A percentile compares a stretch with the other conserved stretches of the same genome.
phyloP scores from a whole-genome alignment of 2,329 filamentous ascomycete genomes.

The Colletotrichum siamense region DNA sequence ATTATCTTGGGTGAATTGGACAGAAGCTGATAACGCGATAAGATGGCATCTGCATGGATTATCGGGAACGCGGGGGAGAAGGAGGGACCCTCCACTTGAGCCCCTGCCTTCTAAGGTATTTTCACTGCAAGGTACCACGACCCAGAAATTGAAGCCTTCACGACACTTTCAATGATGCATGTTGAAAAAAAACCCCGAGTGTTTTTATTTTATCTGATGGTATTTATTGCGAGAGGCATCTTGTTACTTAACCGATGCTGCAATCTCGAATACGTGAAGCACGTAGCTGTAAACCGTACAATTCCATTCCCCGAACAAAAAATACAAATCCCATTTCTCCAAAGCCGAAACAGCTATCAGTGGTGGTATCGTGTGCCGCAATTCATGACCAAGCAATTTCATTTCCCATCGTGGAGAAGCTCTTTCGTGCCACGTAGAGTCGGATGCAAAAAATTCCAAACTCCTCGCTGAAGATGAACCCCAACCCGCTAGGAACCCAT shows the following conservation, averaged over 20 bases:
- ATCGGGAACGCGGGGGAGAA: slow-evolving; percentile 2
- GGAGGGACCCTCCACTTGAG: background rate
- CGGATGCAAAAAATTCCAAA: slow-evolving; percentile 48
- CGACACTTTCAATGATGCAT: background rate
- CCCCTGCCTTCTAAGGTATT: background rate
- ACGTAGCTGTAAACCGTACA: background rate
- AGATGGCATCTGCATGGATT: background rate
- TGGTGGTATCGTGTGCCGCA: slow-evolving; percentile 11
- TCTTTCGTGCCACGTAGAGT: slow-evolving; percentile 56
- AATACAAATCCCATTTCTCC: background rate
- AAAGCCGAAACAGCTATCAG: background rate
- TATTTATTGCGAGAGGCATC: background rate
- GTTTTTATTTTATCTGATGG: background rate
- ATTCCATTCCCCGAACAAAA: background rate
- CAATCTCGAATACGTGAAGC: background rate
- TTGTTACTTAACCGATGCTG: background rate
- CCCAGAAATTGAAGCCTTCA: background rate
- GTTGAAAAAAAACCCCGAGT: background rate
- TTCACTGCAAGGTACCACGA: background rate
- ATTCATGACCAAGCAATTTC: slow-evolving; percentile 24
- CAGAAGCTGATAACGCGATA: background rate
- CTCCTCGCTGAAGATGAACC: slow-evolving; percentile 54
- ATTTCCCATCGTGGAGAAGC: slow-evolving; percentile 43
- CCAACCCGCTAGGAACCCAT: slow-evolving; percentile 33
- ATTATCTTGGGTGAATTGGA: background rate